phyloP scores from a whole-genome alignment of 208 protist species.

The Herpetomonas samuelpessoai region DNA sequence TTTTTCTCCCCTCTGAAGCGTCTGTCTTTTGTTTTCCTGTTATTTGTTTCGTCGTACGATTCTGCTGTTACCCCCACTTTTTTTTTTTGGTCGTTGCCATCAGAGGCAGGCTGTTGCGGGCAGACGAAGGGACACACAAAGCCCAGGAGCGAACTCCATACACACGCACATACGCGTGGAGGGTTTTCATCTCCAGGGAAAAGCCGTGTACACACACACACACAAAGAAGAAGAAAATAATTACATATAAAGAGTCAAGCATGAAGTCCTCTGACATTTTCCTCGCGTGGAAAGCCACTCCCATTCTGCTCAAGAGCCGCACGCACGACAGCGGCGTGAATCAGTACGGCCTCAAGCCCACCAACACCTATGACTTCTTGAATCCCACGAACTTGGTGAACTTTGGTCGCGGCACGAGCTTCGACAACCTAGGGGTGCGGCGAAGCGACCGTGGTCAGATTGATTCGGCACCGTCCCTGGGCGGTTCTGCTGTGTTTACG shows the following conservation, averaged over 20 bases:
- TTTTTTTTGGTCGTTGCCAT: neutral
- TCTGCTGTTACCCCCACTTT: neutral
- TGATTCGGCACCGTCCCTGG: slow-evolving; percentile 73
- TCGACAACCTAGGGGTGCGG: slow-evolving; percentile 85
- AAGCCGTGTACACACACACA: too few relatives aligned
- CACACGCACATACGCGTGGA: too few relatives aligned
- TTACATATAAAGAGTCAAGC: too few relatives aligned
- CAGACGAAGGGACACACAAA: too few relatives aligned
- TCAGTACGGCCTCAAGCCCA: slow-evolving; percentile 84
- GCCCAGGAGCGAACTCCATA: too few relatives aligned
- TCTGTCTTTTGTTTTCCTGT: slow-evolving; percentile 3
- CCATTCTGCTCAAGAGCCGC: slow-evolving; percentile 63
- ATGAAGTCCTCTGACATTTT: slow-evolving; percentile 82
- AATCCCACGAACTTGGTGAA: slow-evolving; percentile 90
- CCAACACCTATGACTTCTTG: slow-evolving; percentile 78
- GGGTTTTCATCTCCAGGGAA: too few relatives aligned
- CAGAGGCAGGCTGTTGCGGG: too few relatives aligned
- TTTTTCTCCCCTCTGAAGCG: too few relatives aligned
- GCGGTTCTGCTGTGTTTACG: slow-evolving; percentile 74
- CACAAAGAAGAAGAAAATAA: too few relatives aligned
- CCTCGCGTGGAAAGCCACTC: slow-evolving; percentile 50
- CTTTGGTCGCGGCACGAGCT: slow-evolving; percentile 83
- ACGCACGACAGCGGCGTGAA: slow-evolving; percentile 78
- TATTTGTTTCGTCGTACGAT: too few relatives aligned
- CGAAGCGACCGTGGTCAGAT: slow-evolving; percentile 75